These are phyloP conservation scores for Pycnococcus provasolii DNA, from an alignment of 139 green algal species.

Conservation along the genomic window DNA sequence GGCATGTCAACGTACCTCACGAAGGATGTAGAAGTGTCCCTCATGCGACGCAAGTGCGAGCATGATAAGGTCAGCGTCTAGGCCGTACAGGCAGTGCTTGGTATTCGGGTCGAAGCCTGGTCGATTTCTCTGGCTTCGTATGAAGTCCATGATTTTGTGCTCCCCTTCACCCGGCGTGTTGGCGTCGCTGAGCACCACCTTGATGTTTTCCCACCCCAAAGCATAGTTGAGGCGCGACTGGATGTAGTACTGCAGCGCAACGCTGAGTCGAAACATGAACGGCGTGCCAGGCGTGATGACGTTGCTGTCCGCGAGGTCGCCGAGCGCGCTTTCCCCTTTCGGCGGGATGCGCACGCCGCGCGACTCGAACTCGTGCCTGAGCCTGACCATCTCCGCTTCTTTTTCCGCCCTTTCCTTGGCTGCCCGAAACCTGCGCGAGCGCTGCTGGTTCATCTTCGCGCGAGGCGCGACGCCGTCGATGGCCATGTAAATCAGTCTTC, in stretches of 20 bases:
- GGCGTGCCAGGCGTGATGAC: conserved; percentile 95
- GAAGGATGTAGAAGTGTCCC: conserved; percentile 75
- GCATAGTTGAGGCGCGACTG: conserved; percentile 80
- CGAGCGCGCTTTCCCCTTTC: conserved; percentile 49
- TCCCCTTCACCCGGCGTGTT: conserved; percentile 94
- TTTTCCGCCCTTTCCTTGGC: conserved; percentile 74
- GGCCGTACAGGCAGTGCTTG: conserved; percentile 86
- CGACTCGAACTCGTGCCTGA: conserved; percentile 74
- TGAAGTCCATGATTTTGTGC: conserved; percentile 87
- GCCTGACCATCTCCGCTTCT: conserved; percentile 66
- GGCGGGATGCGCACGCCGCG: conserved; percentile 61
- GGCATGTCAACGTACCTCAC: conserved; percentile 20
- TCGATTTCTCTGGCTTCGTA: conserved; percentile 63
- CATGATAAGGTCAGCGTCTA: conserved; percentile 99
- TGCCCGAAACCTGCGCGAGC: conserved; percentile 84
- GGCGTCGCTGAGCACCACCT: conserved; percentile 88
- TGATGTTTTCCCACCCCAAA: conserved; percentile 77
- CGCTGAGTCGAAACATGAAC: conserved; percentile 91
- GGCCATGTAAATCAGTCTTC: conserved; percentile 94
- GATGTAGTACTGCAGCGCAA: conserved; percentile 95
- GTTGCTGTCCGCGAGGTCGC: conserved; percentile 76
- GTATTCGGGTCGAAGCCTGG: conserved; percentile 78
- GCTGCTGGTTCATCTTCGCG: conserved; percentile 99
- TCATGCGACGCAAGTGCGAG: conserved; percentile 85
- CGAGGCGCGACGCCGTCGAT: conserved; percentile 95